Base-by-base conservation (phyloP, 2,329 filamentous ascomycete species). In the Mycocentrospora acerina region DNA sequence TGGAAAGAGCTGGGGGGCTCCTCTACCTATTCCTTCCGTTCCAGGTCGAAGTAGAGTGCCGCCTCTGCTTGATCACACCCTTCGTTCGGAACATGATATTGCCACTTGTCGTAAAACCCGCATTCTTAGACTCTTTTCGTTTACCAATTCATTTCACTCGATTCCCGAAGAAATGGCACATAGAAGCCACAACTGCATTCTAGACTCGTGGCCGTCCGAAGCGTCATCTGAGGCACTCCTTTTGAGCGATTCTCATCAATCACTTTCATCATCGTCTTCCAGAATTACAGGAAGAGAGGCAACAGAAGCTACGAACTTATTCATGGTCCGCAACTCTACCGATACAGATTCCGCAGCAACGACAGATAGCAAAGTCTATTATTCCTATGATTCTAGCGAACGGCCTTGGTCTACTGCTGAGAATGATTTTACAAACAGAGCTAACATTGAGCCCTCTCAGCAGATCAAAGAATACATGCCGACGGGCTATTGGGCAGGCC, bases 381-480 rank as follows among this genome's bases (percentile, higher is more conserved):
- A 7, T 17, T 13, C 13, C 7, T 8, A 8, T 11, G 30, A 17
- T 26, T 18, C 26, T 18, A 17, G 17, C 5, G 28, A 25, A 24
- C 37, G 48, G 17, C 42, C 29, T 11, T 47, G 49, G 48, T 42
- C 34, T 25, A 41, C 42, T 3, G 37, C 32, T 16, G 36, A 42
- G 2, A 12, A 15, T 17, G 35, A 42, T 3, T 35, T 24, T 35
- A 15, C 35, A 40, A 31, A 41, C 7, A 40, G 17, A 53, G 53
- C 59, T 62, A 39, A 64, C 48, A 16, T 38, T 44, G 16, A 32
- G 32, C 14, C 36, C 27, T 25, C 33, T 31, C 16, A 42, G 15
- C 60, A 64, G 62, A 51, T 66, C 14, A 55, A 51, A 49, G 55
- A 64, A 16, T 60, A 58, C 14, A 64, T 64, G 62, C 60, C 60